Evolutionary conservation across 805 yeast species (phyloP).

Genomic region (Candida fluviatilis): DNA sequence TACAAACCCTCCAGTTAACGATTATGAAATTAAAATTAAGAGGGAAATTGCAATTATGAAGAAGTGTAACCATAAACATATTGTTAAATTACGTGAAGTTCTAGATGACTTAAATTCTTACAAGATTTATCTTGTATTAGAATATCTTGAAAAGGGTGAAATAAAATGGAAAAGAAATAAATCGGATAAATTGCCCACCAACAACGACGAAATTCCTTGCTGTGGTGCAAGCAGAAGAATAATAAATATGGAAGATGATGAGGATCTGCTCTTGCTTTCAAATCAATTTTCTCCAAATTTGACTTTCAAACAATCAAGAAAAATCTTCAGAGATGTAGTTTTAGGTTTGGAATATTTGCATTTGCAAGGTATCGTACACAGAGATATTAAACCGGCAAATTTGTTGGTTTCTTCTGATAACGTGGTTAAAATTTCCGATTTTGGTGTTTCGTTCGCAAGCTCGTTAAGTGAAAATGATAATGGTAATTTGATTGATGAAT

Average conservation of each 20-base stretch:
- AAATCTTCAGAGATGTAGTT: conserved; percentile 76
- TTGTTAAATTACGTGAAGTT: conserved; percentile 49
- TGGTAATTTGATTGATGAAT: conserved; percentile 44
- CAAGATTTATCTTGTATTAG: conserved; percentile 86
- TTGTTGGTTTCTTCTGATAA: conserved; percentile 65
- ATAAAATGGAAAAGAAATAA: conserved; percentile 62
- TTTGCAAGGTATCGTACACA: conserved; percentile 83
- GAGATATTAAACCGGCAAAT: conserved; percentile 96
- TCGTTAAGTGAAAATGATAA: conserved; percentile 43
- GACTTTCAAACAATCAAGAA: conserved; percentile 61
- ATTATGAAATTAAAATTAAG: conserved; percentile 34
- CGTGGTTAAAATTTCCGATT: conserved; percentile 89
- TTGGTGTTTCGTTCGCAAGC: conserved; percentile 85
- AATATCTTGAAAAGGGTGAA: conserved; percentile 88
- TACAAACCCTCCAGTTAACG: conserved; percentile 16
- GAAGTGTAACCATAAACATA: conserved; percentile 43
- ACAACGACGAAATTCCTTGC: conserved; percentile 41
- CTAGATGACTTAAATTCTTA: conserved; percentile 80
- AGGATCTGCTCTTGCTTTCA: conserved; percentile 18
- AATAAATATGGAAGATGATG: conserved; percentile 10
- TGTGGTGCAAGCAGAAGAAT: conserved; percentile 16
- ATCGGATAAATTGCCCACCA: conserved; percentile 4
- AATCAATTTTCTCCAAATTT: conserved; percentile 52
- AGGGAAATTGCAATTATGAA: conserved; percentile 45
- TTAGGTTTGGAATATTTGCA: conserved; percentile 89